Evolutionary conservation across 345 rosid genomes (phyloP), one percentile per base, ranked within the genome.

Genomic region (Abelmoschus esculentus): DNA sequence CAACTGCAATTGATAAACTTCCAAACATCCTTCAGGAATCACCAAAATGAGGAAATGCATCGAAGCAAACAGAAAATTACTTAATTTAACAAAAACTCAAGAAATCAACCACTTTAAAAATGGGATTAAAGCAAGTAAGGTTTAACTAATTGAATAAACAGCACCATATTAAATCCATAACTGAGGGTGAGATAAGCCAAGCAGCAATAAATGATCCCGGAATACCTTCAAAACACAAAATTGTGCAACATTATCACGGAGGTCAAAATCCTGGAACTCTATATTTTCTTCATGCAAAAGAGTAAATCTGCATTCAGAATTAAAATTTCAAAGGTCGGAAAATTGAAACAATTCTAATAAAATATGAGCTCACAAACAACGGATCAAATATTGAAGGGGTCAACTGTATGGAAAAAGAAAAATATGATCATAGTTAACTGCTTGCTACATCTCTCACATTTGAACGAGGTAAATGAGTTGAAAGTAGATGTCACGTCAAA

Each of bases 211-310:
- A 62, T 46, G 28, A 61, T 40, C 58, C 63, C 49, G 15, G 79
- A 17, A 67, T 83, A 90, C 96, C 97, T 93, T 80, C 68, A 93
- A 83, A 73, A 93, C 84, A 83, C 98, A 93, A 73, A 93, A 84
- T 75, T 90, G 97, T 76, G 97, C 98, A 82, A 90, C 91, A 79
- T 89, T 93, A 83, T 93, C 74, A 72, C 92, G 96, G 60, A 93
- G 84, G 78, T 90, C 96, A 87, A 83, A 90, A 42, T 60, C 82
- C 80, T 77, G 87, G 85, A 93, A 93, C 83, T 90, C 96, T 75
- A 93, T 83, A 63, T 71, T 80, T 80, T 90, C 88, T 83, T 90
- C 83, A 83, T 85, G 89, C 77, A 87, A 81, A 69, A 90, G 89
- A 72, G 86, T 81, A 80, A 89, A 87, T 75, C 97, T 90, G 96